These are phyloP conservation scores for Hypomyces perniciosus DNA, from an alignment of 2,329 filamentous ascomycete genomes.

Conservation along the genomic window DNA sequence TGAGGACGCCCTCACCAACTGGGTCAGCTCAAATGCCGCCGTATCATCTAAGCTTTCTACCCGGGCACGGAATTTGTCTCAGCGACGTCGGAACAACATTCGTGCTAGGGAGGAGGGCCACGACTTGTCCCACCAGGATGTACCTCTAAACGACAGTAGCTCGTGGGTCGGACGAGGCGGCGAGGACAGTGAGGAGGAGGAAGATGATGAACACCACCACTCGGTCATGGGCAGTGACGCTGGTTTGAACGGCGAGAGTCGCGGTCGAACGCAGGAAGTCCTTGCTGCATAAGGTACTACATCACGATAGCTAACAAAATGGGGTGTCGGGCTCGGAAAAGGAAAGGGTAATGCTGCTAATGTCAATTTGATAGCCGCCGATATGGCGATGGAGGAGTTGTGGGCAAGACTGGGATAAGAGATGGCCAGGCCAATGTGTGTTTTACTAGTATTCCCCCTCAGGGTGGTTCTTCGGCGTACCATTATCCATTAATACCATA, in stretches of 20 bases:
- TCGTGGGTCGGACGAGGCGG: constrained; percentile 71
- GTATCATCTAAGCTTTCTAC: constrained; percentile 83
- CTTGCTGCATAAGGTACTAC: constrained; percentile 23
- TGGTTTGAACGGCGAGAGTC: constrained; percentile 50
- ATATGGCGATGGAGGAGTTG: constrained; percentile 24
- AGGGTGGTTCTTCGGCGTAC: constrained; percentile 21
- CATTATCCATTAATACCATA: constrained; percentile 25
- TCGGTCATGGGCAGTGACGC: constrained; percentile 48
- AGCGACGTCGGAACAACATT: constrained; percentile 71
- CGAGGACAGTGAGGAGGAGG: constrained; percentile 60
- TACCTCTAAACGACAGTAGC: constrained; percentile 68
- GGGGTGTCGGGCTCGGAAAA: constrained; percentile 1
- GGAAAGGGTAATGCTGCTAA: constrained; percentile 10
- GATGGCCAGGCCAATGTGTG: constrained; percentile 14
- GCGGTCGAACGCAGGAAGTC: constrained; percentile 49
- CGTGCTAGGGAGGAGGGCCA: constrained; percentile 62
- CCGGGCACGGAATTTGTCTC: constrained; percentile 80
- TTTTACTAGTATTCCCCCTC: constrained; percentile 16
- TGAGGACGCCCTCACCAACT: constrained; percentile 94
- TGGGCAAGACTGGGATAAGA: constrained; percentile 9
- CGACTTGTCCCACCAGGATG: constrained; percentile 79
- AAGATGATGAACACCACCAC: constrained; percentile 46
- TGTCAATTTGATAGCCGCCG: constrained; percentile 12
- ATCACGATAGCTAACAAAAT: neutral
- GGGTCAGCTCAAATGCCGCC: constrained; percentile 85